phyloP scores from a whole-genome alignment of 208 protist genomes.

The Leishmania braziliensis region DNA sequence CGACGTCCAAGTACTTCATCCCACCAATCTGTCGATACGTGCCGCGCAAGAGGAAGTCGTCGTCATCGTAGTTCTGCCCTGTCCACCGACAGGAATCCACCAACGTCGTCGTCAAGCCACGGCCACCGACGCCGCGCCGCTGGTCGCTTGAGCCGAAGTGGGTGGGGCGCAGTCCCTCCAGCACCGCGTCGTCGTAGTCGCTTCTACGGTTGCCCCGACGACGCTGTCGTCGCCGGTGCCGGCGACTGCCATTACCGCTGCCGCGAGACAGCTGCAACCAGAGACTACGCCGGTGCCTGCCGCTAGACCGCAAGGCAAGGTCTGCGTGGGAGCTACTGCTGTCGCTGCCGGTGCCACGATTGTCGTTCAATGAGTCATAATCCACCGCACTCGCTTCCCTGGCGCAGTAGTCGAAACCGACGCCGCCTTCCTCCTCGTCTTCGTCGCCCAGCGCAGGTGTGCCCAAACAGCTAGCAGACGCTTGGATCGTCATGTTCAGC shows the following conservation, averaged over 20 bases:
- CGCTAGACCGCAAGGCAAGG: constrained; percentile 3
- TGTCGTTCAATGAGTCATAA: constrained; percentile 6
- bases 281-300: background rate
- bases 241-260: background rate
- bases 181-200: background rate
- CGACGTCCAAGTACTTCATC: constrained; percentile 54
- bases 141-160: background rate
- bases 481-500: constrained; percentile 10
- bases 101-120: background rate
- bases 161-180: background rate
- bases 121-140: background rate
- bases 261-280: background rate
- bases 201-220: background rate
- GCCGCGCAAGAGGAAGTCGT: constrained; percentile 46
- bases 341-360: constrained; percentile 10
- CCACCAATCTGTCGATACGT: constrained; percentile 67
- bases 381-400: constrained; percentile 3
- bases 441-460: background rate
- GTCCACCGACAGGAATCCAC: constrained; percentile 16
- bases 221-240: background rate
- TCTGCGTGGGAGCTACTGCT: constrained; percentile 7
- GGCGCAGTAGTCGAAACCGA: constrained; percentile 5
- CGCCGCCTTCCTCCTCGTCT: constrained; percentile 7
- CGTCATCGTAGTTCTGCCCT: constrained; percentile 5
- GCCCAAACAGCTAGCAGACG: background rate